Conservation (phyloP, 202 grass and related monocot species). For the Carex sylvatica region DNA sequence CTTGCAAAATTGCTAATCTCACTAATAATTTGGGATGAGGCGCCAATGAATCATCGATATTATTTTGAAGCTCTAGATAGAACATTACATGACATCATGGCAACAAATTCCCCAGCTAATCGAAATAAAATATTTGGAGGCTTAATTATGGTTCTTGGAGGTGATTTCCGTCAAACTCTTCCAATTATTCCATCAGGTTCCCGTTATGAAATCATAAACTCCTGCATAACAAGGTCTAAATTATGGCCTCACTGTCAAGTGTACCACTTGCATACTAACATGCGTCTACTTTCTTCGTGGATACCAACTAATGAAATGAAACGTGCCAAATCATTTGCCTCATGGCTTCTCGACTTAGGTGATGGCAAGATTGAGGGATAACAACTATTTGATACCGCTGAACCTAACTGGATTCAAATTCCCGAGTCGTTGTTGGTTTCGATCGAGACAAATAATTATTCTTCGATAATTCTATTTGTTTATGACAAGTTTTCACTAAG, state of each 20-base stretch:
- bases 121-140: too few species aligned
- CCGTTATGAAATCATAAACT: too few species aligned
- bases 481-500: fast-evolving
- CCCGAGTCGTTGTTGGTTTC: too few species aligned
- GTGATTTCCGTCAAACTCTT: not conserved
- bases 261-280: not conserved
- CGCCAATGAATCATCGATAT: not conserved
- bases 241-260: too few species aligned
- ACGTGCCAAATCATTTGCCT: too few species aligned
- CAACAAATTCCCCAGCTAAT: not conserved
- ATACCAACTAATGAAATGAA: too few species aligned
- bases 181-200: too few species aligned
- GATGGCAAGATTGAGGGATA: not conserved
- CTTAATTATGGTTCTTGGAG: not conserved
- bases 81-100: not conserved
- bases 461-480: too few species aligned
- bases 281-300: not conserved
- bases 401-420: not conserved
- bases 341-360: not conserved
- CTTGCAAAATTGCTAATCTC: not conserved
- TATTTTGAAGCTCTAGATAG: not conserved
- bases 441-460: fast-evolving
- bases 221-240: too few species aligned
- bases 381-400: too few species aligned
- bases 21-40: not conserved